These are phyloP conservation scores for Podaxis mareebaensis DNA, from an alignment of 768 basidiomycete genomes.

Conservation along the genomic window DNA sequence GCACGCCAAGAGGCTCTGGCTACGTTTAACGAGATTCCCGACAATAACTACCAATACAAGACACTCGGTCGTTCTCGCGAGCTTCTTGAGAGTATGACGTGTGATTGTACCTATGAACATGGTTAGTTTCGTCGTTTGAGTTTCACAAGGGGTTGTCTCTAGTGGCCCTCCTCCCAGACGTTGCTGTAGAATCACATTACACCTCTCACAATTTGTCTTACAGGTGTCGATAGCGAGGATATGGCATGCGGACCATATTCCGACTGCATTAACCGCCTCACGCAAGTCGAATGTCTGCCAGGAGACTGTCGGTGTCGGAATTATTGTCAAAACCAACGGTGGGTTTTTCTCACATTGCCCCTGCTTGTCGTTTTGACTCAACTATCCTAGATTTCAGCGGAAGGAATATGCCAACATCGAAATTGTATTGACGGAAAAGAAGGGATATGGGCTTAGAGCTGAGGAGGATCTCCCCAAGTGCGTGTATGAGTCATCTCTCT, in stretches of 20 bases:
- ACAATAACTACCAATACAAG: constrained; percentile 87
- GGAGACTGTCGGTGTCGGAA: constrained; percentile 83
- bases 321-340: constrained; percentile 95
- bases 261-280: constrained; percentile 96
- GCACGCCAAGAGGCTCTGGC: constrained; percentile 72
- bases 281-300: constrained; percentile 94
- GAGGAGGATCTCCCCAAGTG: constrained; percentile 65
- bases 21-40: constrained; percentile 71
- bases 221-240: constrained; percentile 61
- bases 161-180: constrained; percentile 2
- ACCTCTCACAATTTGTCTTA: constrained; percentile 26
- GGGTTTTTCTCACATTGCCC: constrained; percentile 25
- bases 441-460: constrained; percentile 91
- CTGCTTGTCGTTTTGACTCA: constrained; percentile 14
- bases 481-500: constrained; percentile 25
- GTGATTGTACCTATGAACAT: constrained; percentile 85
- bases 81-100: constrained; percentile 89
- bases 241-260: constrained; percentile 83
- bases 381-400: constrained; percentile 71
- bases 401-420: constrained; percentile 84
- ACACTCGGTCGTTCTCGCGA: constrained; percentile 87
- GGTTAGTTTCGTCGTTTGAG: constrained; percentile 55
- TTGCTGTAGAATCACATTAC: constrained; percentile 1
- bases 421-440: constrained; percentile 92
- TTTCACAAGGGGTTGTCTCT: constrained; percentile 4